Evolutionary conservation across 2,329 filamentous ascomycete genomes (phyloP).

Genomic region (Massarina eburnea): DNA sequence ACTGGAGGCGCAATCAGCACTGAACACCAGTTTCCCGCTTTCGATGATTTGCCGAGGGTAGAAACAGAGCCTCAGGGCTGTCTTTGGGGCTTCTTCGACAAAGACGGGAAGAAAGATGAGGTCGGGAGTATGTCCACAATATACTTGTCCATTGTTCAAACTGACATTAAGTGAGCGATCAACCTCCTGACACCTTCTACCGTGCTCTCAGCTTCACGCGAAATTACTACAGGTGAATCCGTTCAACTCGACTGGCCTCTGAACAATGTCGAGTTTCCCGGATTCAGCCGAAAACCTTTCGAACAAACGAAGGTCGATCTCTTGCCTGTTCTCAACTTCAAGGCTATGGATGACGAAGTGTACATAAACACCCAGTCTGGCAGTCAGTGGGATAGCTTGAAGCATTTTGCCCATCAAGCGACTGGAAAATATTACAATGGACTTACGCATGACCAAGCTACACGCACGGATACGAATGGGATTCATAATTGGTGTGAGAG

Average conservation of each 20-base stretch:
- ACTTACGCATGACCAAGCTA: slow-evolving; percentile 30
- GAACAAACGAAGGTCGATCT: slow-evolving; percentile 55
- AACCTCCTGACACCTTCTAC: slow-evolving; percentile 54
- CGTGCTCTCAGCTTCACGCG: slow-evolving; percentile 52
- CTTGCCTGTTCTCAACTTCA: slow-evolving; percentile 29
- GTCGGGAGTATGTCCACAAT: slow-evolving; percentile 52
- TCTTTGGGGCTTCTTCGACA: slow-evolving; percentile 39
- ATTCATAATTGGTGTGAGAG: slow-evolving; percentile 42
- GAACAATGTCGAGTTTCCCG: slow-evolving; percentile 57
- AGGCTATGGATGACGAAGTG: slow-evolving; percentile 34
- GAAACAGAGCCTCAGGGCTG: slow-evolving; percentile 37
- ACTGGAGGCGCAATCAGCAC: slow-evolving; percentile 10
- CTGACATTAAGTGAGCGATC: slow-evolving; percentile 18
- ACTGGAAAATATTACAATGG: slow-evolving; percentile 34
- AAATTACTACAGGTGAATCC: slow-evolving; percentile 55
- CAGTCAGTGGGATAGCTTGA: slow-evolving; percentile 40
- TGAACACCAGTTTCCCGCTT: slow-evolving; percentile 30
- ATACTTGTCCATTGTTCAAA: neutral
- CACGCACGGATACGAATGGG: slow-evolving; percentile 27
- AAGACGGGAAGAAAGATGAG: slow-evolving; percentile 50
- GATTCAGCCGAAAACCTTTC: slow-evolving; percentile 55
- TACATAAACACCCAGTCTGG: slow-evolving; percentile 39
- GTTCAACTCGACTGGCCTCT: slow-evolving; percentile 59
- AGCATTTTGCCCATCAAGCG: slow-evolving; percentile 39
- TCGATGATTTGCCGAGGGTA: slow-evolving; percentile 36